Conservation (phyloP, 768 basidiomycete species). For the Trichaptum fuscoviolaceum region DNA sequence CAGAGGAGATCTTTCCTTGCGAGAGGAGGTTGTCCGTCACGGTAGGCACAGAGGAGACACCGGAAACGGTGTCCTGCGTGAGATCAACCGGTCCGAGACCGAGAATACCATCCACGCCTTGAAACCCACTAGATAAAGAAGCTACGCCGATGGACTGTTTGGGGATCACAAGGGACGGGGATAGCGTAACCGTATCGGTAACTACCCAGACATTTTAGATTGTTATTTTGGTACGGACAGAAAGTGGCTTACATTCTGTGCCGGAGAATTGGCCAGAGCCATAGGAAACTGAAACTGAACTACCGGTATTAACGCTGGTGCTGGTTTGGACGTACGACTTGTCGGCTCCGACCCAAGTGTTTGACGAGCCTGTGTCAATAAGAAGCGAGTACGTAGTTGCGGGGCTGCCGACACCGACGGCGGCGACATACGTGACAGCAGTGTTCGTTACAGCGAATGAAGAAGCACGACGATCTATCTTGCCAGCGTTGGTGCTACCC, state of each 20-base stretch:
- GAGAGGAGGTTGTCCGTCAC: conserved; percentile 47
- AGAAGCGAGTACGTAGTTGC: conserved; percentile 40
- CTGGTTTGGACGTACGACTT: conserved; percentile 13
- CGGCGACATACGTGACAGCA: conserved; percentile 31
- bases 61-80: too few relatives aligned
- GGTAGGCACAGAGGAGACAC: too few relatives aligned
- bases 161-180: conserved; percentile 41
- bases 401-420: conserved; percentile 52
- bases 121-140: conserved; percentile 30
- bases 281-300: conserved; percentile 51
- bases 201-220: too few relatives aligned
- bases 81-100: conserved; percentile 63
- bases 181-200: too few relatives aligned
- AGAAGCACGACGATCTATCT: too few relatives aligned
- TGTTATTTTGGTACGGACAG: too few relatives aligned
- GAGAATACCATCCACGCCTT: conserved; percentile 58
- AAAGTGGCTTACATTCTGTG: conserved; percentile 30
- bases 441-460: not conserved
- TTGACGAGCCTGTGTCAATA: conserved; percentile 20
- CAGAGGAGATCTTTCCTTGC: conserved; percentile 32
- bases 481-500: too few relatives aligned
- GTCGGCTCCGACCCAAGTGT: conserved; percentile 22
- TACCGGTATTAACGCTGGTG: conserved; percentile 21
- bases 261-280: conserved; percentile 60
- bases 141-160: conserved; percentile 65